Percentiles rank a stretch among this genome's conserved stretches.
These are phyloP conservation scores for Pythium volutum DNA, from an alignment of 352 stramenopile genomes.

Conservation along the genomic window DNA sequence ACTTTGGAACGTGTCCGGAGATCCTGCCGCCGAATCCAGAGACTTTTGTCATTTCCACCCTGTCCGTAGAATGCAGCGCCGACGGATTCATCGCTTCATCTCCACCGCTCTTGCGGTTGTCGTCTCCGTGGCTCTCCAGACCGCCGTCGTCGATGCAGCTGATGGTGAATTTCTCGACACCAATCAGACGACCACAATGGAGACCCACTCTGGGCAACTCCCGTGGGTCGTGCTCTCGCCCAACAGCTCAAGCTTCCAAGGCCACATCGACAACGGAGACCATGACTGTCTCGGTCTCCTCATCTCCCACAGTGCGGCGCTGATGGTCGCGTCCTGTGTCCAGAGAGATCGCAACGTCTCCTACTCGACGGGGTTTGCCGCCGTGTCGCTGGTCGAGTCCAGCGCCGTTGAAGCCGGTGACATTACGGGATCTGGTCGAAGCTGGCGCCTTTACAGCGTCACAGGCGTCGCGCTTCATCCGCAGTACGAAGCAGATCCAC, in stretches of 20 bases:
- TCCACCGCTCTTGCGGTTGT: not conserved
- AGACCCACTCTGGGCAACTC: not conserved
- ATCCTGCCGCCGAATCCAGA: no score
- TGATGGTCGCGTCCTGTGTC: constrained; percentile 19
- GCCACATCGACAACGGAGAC: not conserved
- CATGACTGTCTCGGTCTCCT: constrained; percentile 18
- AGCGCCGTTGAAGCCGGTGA: constrained; percentile 10
- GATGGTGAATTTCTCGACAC: not conserved
- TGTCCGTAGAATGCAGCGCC: no score
- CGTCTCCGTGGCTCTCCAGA: not conserved
- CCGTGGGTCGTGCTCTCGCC: constrained; percentile 21
- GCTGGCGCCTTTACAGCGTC: constrained; percentile 3
- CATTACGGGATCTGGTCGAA: not conserved
- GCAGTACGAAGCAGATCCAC: not conserved
- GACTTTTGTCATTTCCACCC: no score
- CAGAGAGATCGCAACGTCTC: not conserved
- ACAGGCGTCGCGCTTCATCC: constrained; percentile 7
- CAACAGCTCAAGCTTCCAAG: not conserved
- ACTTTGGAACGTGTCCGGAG: no score
- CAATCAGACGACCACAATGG: constrained; percentile 1
- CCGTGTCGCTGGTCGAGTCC: not conserved
- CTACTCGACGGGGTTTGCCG: not conserved
- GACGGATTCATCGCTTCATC: not conserved
- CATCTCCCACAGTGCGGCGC: constrained; percentile 11
- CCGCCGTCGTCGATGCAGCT: not conserved